These are phyloP conservation scores for Pythium insidiosum DNA, from an alignment of 352 stramenopile species.

Conservation along the genomic window DNA sequence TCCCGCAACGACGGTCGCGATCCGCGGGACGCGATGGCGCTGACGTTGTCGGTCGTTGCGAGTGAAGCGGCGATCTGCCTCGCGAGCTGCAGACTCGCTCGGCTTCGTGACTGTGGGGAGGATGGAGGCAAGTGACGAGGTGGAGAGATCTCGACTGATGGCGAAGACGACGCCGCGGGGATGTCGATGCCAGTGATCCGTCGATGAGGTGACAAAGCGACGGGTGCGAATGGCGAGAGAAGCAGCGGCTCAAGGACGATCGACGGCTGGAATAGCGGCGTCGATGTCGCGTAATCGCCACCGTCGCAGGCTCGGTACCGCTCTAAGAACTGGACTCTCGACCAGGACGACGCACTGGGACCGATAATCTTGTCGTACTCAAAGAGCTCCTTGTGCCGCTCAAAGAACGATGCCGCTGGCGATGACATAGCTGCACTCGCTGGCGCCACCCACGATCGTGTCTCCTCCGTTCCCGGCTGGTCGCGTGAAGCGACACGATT, in stretches of 20 bases:
- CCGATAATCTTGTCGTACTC: conserved; percentile 53
- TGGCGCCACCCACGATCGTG: not conserved
- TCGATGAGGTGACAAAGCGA: conserved; percentile 8
- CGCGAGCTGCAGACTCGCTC: not conserved
- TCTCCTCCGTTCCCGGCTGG: not conserved
- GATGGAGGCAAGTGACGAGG: not conserved
- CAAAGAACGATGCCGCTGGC: conserved; percentile 36
- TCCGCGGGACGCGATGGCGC: too few species aligned
- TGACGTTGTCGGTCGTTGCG: not conserved
- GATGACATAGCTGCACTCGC: not conserved
- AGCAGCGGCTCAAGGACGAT: too few species aligned
- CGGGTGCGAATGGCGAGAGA: too few species aligned
- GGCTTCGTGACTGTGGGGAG: not conserved
- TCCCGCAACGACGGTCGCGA: too few species aligned
- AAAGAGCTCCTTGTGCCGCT: conserved; percentile 51
- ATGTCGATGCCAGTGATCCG: not conserved
- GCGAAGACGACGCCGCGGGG: not conserved
- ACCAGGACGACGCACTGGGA: not conserved
- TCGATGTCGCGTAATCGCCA: too few species aligned
- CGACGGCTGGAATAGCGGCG: too few species aligned
- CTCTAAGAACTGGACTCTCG: conserved; percentile 29
- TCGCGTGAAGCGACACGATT: too few species aligned
- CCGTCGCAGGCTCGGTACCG: conserved; percentile 36
- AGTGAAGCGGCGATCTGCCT: not conserved
- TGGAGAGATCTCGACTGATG: too few species aligned